A percentile compares a stretch with the other conserved stretches of the same genome.
These are phyloP conservation scores for Wickerhamiella musiphila DNA, from an alignment of 805 yeast genomes.

Conservation along the genomic window DNA sequence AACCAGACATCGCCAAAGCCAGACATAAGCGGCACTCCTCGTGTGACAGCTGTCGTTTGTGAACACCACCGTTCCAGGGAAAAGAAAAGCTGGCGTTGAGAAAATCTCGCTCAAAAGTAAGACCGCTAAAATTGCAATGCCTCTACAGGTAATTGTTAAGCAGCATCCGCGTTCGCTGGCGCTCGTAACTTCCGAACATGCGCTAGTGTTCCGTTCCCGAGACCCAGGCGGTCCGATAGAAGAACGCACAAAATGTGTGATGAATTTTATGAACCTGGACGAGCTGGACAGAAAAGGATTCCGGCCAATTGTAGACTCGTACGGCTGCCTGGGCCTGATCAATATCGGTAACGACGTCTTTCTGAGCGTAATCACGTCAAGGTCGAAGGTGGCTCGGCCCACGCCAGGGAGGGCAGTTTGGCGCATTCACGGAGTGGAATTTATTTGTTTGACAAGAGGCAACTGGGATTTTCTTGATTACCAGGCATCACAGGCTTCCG, in stretches of 20 bases:
- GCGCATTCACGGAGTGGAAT: constrained; percentile 72
- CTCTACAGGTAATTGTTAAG: constrained; percentile 47
- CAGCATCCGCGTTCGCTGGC: constrained; percentile 54
- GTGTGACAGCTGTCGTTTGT: no score
- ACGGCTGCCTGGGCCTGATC: constrained; percentile 59
- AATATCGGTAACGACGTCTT: constrained; percentile 50
- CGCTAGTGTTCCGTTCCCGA: constrained; percentile 31
- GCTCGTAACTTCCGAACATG: constrained; percentile 39
- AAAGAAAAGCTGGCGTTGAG: no score
- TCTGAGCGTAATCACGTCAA: constrained; percentile 63
- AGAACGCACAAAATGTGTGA: constrained; percentile 19
- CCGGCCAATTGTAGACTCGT: constrained; percentile 25
- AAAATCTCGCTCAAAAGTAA: no score
- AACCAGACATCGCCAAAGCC: no score
- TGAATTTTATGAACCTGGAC: constrained; percentile 28
- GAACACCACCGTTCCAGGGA: no score
- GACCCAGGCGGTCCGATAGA: constrained; percentile 6
- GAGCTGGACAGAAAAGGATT: constrained; percentile 25
- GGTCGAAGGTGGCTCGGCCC: constrained; percentile 66
- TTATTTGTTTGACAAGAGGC: constrained; percentile 50
- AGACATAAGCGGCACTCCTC: no score
- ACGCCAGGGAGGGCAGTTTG: constrained; percentile 63
- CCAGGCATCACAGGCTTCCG: constrained; percentile 24
- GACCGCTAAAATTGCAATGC: no score
- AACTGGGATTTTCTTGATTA: constrained; percentile 69